Conservation (phyloP, 352 stramenopile species). For the Globisporangium orthogonon region DNA sequence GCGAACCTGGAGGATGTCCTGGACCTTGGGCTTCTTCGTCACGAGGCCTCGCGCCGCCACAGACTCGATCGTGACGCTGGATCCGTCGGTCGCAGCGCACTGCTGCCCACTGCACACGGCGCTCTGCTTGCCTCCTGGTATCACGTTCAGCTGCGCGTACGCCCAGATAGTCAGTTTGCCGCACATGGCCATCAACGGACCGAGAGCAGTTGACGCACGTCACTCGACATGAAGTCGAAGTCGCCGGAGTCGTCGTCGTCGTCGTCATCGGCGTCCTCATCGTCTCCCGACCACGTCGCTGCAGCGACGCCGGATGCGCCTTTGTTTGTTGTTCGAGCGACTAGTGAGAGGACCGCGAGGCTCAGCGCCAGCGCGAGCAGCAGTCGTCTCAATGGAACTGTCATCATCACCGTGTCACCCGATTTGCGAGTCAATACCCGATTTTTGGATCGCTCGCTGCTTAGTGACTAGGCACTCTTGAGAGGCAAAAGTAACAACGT, state of each 20-base stretch:
- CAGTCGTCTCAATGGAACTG: background rate
- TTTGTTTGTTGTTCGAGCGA: background rate
- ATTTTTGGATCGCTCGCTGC: background rate
- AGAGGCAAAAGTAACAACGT: no score
- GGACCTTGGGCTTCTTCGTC: conserved; percentile 34
- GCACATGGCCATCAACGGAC: background rate
- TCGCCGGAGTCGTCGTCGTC: conserved; percentile 27
- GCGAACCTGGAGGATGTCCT: conserved; percentile 30
- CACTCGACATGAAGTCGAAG: conserved; percentile 32
- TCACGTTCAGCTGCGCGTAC: conserved; percentile 1
- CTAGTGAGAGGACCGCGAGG: conserved; percentile 4
- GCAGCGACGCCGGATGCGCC: background rate
- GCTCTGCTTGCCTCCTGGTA: background rate
- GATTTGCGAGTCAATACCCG: background rate
- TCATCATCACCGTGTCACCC: background rate
- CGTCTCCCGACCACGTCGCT: background rate
- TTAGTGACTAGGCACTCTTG: no score
- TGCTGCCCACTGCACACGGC: conserved; percentile 24
- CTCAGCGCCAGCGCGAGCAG: conserved; percentile 10
- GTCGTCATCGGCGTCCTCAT: conserved; percentile 9
- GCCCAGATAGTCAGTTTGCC: no score
- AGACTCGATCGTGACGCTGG: conserved; percentile 14
- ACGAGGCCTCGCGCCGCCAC: conserved; percentile 46
- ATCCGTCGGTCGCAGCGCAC: conserved; percentile 15
- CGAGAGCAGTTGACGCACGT: conserved; percentile 7